Conservation (phyloP, 1,284 basidiomycete genomes). For the Xerocomus amazonicus region DNA sequence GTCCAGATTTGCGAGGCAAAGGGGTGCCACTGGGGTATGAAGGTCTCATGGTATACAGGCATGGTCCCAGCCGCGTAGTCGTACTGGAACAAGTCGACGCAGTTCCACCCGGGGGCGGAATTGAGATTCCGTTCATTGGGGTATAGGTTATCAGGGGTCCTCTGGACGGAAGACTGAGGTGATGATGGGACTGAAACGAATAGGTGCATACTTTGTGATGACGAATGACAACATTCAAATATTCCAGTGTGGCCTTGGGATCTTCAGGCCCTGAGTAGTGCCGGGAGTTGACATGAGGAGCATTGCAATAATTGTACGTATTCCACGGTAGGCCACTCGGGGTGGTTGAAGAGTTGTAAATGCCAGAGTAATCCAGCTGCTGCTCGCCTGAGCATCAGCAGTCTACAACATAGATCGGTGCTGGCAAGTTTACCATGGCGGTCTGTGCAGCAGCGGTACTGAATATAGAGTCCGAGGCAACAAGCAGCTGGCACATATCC, state of each 20-base stretch:
- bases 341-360: slow-evolving; percentile 43
- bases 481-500: too few species aligned
- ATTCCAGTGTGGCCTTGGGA: slow-evolving; percentile 33
- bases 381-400: slow-evolving; percentile 1
- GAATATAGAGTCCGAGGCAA: too few species aligned
- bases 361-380: slow-evolving; percentile 14
- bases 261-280: slow-evolving; percentile 35
- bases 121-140: slow-evolving; percentile 46
- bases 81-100: slow-evolving; percentile 35
- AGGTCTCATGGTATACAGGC: slow-evolving; percentile 39
- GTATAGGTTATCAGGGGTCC: slow-evolving; percentile 37
- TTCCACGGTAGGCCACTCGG: slow-evolving; percentile 43
- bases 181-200: neutral
- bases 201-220: slow-evolving; percentile 42
- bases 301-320: slow-evolving; percentile 55
- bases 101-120: slow-evolving; percentile 40
- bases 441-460: too few species aligned
- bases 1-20: slow-evolving; percentile 51
- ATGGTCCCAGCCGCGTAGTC: slow-evolving; percentile 36
- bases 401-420: neutral
- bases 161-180: slow-evolving; percentile 8
- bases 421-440: slow-evolving; percentile 9
- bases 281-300: slow-evolving; percentile 44
- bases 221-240: slow-evolving; percentile 43
- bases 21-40: slow-evolving; percentile 42